Evolutionary conservation across 805 yeast genomes (phyloP).

Genomic region (Metschnikowia koreensis): DNA sequence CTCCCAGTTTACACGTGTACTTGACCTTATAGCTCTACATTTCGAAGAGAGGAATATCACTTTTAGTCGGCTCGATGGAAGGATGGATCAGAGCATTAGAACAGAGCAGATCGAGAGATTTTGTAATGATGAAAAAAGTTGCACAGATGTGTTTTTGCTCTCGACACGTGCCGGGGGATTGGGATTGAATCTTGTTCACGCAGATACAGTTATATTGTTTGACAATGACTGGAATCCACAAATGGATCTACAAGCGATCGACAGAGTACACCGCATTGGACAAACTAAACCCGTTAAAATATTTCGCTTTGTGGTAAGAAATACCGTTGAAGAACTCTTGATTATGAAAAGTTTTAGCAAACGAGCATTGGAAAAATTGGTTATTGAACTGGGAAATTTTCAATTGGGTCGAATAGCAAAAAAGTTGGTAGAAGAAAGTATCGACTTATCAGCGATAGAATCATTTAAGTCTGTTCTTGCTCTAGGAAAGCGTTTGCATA

Average conservation of each 20-base stretch:
- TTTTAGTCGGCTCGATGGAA: conserved; percentile 73
- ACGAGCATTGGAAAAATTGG: conserved; percentile 71
- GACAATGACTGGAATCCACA: conserved; percentile 99
- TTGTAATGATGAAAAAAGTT: conserved; percentile 20
- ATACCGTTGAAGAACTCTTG: conserved; percentile 82
- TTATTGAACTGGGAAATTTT: conserved; percentile 45
- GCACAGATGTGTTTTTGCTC: conserved; percentile 57
- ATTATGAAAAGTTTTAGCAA: conserved; percentile 78
- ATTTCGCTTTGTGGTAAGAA: conserved; percentile 70
- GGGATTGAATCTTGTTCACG: conserved; percentile 81
- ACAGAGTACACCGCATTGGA: conserved; percentile 91
- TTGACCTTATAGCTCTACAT: conserved; percentile 82
- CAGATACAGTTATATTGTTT: conserved; percentile 86
- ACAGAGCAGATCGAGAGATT: conserved; percentile 61
- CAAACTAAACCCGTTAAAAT: conserved; percentile 81
- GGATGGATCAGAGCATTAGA: conserved; percentile 62
- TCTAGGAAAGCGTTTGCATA: conserved; percentile 10
- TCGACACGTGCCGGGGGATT: conserved; percentile 95
- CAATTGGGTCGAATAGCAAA: conserved; percentile 21
- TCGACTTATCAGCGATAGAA: conserved; percentile 11
- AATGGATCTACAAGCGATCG: conserved; percentile 95
- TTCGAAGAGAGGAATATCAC: conserved; percentile 47
- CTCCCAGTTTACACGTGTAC: conserved; percentile 79
- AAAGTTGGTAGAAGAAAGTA: conserved; percentile 24
- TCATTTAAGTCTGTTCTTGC: conserved; percentile 5